Evolutionary conservation across 2,329 filamentous ascomycete species (phyloP).

Genomic region (Beauveria medogensis): DNA sequence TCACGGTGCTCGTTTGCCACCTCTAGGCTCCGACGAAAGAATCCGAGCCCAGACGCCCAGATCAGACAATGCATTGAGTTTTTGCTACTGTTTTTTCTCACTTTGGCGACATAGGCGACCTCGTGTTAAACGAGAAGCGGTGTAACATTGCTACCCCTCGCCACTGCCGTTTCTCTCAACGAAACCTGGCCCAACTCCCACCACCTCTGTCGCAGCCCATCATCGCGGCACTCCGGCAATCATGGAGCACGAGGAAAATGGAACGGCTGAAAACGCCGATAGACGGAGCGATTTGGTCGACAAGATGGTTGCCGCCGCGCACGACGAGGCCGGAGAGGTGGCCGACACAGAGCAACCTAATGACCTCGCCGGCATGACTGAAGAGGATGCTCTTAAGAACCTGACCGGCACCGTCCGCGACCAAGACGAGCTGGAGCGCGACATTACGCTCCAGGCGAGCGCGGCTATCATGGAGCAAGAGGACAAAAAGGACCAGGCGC

Average conservation of each 20-base stretch:
- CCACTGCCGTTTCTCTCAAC: background rate
- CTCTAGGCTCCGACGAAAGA: background rate
- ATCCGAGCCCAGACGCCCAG: background rate
- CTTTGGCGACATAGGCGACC: background rate
- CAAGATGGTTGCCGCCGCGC: slow-evolving; percentile 24
- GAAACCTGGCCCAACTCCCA: background rate
- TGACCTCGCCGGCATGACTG: slow-evolving; percentile 35
- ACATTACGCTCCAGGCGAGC: slow-evolving; percentile 62
- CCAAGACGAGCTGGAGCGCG: slow-evolving; percentile 83
- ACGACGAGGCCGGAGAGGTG: slow-evolving; percentile 12
- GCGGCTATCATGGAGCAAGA: slow-evolving; percentile 52
- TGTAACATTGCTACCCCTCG: background rate
- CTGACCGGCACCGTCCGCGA: slow-evolving; percentile 66
- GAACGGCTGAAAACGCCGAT: slow-evolving; percentile 16
- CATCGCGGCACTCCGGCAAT: background rate
- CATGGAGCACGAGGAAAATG: slow-evolving; percentile 22
- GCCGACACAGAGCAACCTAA: slow-evolving; percentile 8
- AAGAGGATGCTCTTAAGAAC: slow-evolving; percentile 51
- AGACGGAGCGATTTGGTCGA: slow-evolving; percentile 20
- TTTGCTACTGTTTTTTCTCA: background rate
- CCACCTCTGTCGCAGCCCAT: background rate
- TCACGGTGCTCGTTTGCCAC: slow-evolving; percentile 4
- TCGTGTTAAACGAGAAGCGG: background rate
- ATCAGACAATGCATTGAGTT: background rate
- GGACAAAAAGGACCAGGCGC: slow-evolving; percentile 53